Evolutionary conservation across 306 rosid species (phyloP).

Genomic region (Adenanthera pavonina): DNA sequence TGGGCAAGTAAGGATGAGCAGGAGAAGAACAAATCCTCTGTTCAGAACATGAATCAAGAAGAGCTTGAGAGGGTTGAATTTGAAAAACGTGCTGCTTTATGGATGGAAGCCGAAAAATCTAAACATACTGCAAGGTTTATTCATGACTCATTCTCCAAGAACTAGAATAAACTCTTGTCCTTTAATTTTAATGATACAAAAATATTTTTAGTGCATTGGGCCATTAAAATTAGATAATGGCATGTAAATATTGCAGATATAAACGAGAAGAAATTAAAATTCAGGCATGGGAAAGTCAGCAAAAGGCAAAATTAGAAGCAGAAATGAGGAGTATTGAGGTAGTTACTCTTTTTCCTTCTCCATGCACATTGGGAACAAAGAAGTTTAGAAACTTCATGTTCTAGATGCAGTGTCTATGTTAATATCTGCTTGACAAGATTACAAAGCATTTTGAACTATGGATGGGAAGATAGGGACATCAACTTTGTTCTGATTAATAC

Average conservation of each 20-base stretch:
- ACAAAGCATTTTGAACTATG: constrained; percentile 5
- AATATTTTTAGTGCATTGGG: neutral
- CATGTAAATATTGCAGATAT: constrained; percentile 53
- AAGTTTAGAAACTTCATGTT: neutral
- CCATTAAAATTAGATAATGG: constrained; percentile 27
- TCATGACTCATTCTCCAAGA: constrained; percentile 28
- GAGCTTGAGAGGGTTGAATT: constrained; percentile 68
- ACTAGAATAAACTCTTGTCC: constrained; percentile 9
- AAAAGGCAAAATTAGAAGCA: constrained; percentile 82
- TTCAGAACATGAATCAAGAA: constrained; percentile 32
- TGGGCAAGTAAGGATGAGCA: constrained; percentile 92
- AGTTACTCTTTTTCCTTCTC: constrained; percentile 10
- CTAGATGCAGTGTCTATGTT: neutral
- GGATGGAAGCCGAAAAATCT: constrained; percentile 93
- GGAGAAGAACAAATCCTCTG: constrained; percentile 49
- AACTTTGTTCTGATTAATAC: constrained; percentile 8
- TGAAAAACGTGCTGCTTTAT: constrained; percentile 77
- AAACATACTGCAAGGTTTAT: constrained; percentile 87
- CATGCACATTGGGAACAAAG: constrained; percentile 11
- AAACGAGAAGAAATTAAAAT: constrained; percentile 93
- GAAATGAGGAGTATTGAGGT: constrained; percentile 93
- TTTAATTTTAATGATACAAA: neutral
- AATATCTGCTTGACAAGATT: constrained; percentile 9
- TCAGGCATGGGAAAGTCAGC: constrained; percentile 94
- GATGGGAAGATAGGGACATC: neutral